These are phyloP conservation scores for Gyromitra esculenta DNA, from an alignment of 2,329 filamentous ascomycete species.

Conservation along the genomic window DNA sequence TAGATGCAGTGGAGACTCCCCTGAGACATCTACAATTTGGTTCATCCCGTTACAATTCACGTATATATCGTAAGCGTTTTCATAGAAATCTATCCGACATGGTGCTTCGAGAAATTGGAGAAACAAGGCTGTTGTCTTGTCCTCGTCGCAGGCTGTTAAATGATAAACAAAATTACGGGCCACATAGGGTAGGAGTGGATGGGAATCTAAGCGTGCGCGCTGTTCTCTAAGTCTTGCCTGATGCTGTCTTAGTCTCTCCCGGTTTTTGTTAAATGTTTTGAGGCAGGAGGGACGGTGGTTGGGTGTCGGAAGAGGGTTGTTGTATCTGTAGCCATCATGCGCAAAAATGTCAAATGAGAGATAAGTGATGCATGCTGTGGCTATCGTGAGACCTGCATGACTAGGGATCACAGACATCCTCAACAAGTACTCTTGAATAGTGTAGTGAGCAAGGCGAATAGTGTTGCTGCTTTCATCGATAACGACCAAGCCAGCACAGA, in stretches of 20 bases:
- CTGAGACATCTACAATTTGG: not conserved
- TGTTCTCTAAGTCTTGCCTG: too few relatives aligned
- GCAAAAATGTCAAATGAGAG: not conserved
- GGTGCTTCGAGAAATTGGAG: not conserved
- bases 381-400: not conserved
- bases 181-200: not conserved
- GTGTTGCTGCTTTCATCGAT: not conserved
- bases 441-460: not conserved
- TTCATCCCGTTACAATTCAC: not conserved
- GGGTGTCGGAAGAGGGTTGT: too few relatives aligned
- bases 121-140: not conserved
- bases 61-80: not conserved
- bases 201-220: not conserved
- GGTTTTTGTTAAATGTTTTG: too few relatives aligned
- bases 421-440: not conserved
- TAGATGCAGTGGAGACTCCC: not conserved
- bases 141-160: not conserved
- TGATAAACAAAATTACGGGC: not conserved
- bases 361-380: not conserved
- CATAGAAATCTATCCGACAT: not conserved
- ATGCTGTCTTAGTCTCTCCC: too few relatives aligned
- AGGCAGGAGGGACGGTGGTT: too few relatives aligned
- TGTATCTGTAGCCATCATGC: not conserved
- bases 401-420: not conserved
- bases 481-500: not conserved